A percentile compares a stretch with the other conserved stretches of the same genome.
phyloP scores from a whole-genome alignment of 768 basidiomycete genomes.

The Filobasidium floriforme region DNA sequence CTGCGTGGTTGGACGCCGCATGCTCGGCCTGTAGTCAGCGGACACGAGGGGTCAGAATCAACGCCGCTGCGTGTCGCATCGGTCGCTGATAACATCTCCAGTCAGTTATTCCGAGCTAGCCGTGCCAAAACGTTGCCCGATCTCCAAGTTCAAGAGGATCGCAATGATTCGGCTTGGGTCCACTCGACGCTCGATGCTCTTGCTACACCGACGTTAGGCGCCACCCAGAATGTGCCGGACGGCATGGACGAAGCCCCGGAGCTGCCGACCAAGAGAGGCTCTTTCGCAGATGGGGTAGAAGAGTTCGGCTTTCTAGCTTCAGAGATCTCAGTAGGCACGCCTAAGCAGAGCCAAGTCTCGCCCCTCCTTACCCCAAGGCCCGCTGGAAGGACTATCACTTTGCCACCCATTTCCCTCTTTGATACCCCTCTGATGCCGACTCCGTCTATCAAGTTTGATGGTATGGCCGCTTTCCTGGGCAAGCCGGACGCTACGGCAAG shows the following conservation, averaged over 20 bases:
- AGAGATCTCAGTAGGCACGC: background rate
- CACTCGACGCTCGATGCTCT: too few species aligned
- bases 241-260: background rate
- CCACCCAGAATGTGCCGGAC: background rate
- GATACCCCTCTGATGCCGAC: background rate
- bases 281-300: slow-evolving; percentile 3
- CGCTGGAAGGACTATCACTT: background rate
- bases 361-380: background rate
- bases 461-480: slow-evolving; percentile 1
- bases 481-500: background rate
- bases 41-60: background rate
- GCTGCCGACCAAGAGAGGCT: background rate
- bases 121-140: too few species aligned
- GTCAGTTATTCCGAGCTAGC: background rate
- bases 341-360: background rate
- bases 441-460: background rate
- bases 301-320: slow-evolving; percentile 3
- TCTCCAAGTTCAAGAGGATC: too few species aligned
- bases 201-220: too few species aligned
- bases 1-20: background rate
- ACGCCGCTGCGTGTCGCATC: background rate
- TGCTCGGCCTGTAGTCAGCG: background rate
- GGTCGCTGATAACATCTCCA: background rate
- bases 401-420: background rate
- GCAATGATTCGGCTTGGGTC: too few species aligned